A percentile compares a stretch with the other conserved stretches of the same genome.
Evolutionary conservation across 2,329 filamentous ascomycete genomes (phyloP).

Genomic region (Xylaria sp.): DNA sequence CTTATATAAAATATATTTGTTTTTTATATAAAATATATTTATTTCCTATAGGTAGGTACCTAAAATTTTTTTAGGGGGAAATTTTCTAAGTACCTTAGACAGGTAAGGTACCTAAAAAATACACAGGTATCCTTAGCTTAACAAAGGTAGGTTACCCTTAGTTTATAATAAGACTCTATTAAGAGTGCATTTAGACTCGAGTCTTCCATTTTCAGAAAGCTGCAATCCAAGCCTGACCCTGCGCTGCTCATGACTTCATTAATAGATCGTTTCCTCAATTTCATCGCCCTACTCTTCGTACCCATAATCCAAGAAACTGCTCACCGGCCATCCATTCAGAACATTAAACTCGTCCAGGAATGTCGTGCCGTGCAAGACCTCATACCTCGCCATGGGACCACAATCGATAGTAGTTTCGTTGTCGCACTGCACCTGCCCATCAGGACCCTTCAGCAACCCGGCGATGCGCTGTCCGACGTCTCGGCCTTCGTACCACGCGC

Average conservation of each 20-base stretch:
- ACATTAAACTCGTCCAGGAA: constrained; percentile 41
- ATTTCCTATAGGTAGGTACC: no score
- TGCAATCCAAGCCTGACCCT: background rate
- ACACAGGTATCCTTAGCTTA: no score
- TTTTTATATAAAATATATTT: no score
- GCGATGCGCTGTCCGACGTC: constrained; percentile 54
- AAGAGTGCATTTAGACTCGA: background rate
- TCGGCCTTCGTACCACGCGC: constrained; percentile 63
- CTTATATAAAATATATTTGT: no score
- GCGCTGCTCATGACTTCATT: background rate
- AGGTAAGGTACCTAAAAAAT: no score
- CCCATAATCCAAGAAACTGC: constrained; percentile 42
- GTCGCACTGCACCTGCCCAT: constrained; percentile 24
- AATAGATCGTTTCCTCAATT: background rate
- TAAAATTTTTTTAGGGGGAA: no score
- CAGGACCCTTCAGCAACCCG: constrained; percentile 38
- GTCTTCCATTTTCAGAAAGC: background rate
- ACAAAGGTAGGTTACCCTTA: no score
- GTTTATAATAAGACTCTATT: background rate
- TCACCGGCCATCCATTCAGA: constrained; percentile 46
- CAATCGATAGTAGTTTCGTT: constrained; percentile 35
- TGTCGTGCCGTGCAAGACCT: constrained; percentile 45
- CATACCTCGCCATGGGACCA: constrained; percentile 38
- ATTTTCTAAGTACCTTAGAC: no score
- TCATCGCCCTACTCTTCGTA: constrained; percentile 24